Conservation (phyloP, 2,329 filamentous ascomycete species). For the Cladosporium sp. region DNA sequence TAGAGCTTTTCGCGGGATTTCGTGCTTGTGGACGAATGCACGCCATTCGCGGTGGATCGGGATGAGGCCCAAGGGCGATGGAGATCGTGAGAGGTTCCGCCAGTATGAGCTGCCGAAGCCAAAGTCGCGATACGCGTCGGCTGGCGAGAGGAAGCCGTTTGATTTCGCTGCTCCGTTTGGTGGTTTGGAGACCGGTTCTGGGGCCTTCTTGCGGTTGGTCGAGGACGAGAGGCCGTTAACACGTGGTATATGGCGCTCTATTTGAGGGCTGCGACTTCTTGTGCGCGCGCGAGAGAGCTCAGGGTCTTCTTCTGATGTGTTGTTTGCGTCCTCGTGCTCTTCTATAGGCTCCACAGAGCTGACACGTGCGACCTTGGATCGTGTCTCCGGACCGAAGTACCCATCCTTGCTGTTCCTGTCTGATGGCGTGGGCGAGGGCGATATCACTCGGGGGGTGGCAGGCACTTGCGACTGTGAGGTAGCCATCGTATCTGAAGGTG, state of each 20-base stretch:
- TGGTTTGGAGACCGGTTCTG: conserved; percentile 28
- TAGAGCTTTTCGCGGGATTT: conserved; percentile 87
- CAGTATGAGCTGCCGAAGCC: conserved; percentile 73
- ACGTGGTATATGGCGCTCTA: conserved; percentile 27
- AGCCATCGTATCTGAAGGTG: background rate
- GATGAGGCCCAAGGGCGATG: conserved; percentile 88
- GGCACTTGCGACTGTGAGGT: conserved; percentile 57
- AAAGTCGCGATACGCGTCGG: conserved; percentile 24
- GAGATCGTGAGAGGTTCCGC: conserved; percentile 85
- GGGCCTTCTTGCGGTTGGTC: conserved; percentile 22
- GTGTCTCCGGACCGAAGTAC: conserved; percentile 71
- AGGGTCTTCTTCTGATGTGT: conserved; percentile 40
- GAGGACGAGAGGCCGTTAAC: conserved; percentile 23
- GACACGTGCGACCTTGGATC: conserved; percentile 64
- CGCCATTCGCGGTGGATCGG: conserved; percentile 92
- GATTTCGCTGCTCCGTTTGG: conserved; percentile 19
- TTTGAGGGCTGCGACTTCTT: conserved; percentile 65
- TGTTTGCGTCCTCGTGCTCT: conserved; percentile 45
- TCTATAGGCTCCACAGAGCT: conserved; percentile 57
- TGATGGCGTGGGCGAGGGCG: conserved; percentile 74
- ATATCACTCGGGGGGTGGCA: conserved; percentile 80
- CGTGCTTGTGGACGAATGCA: conserved; percentile 86
- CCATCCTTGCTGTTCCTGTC: conserved; percentile 52
- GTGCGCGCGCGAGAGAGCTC: conserved; percentile 58
- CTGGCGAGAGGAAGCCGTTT: conserved; percentile 29